phyloP scores from a whole-genome alignment of 1,284 basidiomycete species.

The Rhodotorula sp. region DNA sequence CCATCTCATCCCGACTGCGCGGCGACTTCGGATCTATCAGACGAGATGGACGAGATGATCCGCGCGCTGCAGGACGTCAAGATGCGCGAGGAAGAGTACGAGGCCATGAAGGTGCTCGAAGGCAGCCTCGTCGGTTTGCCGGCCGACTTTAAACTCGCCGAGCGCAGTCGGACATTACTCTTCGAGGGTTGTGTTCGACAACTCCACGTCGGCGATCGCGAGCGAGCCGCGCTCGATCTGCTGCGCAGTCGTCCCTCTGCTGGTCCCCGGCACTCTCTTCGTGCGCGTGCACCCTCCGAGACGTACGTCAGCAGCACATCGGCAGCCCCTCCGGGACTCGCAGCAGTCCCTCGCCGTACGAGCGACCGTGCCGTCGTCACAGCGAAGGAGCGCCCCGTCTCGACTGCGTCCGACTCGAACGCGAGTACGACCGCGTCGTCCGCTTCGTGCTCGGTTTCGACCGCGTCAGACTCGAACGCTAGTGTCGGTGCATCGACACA shows the following conservation, averaged over 20 bases:
- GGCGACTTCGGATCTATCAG: conserved; percentile 63
- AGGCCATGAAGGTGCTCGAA: conserved; percentile 63
- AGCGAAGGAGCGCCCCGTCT: conserved; percentile 7
- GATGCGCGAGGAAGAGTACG: conserved; percentile 75
- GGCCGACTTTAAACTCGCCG: conserved; percentile 58
- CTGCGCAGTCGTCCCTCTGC: conserved; percentile 22
- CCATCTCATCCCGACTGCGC: conserved; percentile 66
- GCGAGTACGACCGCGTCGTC: background rate
- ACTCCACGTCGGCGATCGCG: conserved; percentile 46
- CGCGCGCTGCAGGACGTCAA: conserved; percentile 77
- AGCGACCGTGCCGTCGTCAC: conserved; percentile 4
- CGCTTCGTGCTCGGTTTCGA: conserved; percentile 9
- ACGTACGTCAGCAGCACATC: background rate
- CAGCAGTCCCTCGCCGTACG: too few species aligned
- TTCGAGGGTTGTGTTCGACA: conserved; percentile 61
- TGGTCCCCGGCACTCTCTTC: conserved; percentile 9
- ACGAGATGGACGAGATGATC: conserved; percentile 66
- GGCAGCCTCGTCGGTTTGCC: conserved; percentile 63
- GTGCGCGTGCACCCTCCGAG: conserved; percentile 9
- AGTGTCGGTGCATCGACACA: conserved; percentile 3
- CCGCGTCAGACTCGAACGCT: background rate
- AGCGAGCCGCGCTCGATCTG: conserved; percentile 31
- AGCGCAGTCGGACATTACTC: conserved; percentile 68
- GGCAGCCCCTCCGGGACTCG: background rate
- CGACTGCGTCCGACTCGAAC: conserved; percentile 12